Base-by-base conservation (phyloP, 2,329 filamentous ascomycete genomes). In the Beauveria brongniartii region DNA sequence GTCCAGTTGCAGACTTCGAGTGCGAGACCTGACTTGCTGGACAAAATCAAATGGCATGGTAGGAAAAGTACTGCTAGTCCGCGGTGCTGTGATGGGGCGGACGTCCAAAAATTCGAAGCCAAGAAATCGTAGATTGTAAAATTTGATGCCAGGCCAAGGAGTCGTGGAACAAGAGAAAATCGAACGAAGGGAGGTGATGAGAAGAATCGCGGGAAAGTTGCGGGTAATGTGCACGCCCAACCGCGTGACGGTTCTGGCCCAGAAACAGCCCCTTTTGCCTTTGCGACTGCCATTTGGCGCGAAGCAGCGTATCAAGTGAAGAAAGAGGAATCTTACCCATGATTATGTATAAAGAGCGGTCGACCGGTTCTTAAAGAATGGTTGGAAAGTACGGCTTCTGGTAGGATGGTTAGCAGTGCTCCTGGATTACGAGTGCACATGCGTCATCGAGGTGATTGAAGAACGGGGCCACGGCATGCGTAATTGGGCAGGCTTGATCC, bases 1-100 rank as follows among this genome's bases (percentile, higher is more conserved):
- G 62, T 81, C 78, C 57, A 82, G 71, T 64, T 82, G 80, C 46
- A 81, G 71, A 67, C 79, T 82, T 65, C 75, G 76, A 61, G 77
- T 74, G 61, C 79, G 79, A 62, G 72, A 68, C 66, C 74, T 79
- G 65, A 72, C 73, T 61, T 80, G 74, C 30, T 75, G 69, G 46
- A 75, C 72, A 68, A 79, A 69, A 63, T 78, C 75, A 67, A 77
- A 68, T 20, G 73, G 65, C 76, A 78, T 78, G 67, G 61, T 69
- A 63, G 64, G 55, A 69, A 71, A 74, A 60, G 57, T 54, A 54
- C 57, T 60, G 57, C 41, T 54, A 30, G 30, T 60, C 57, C 50
- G 57, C 55, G 18, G 37, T 46, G 53, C 51, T 54, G 63, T 64
- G 61, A 59, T 63, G 65, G 62, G 68, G 64, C 57, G 66, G 67